Percentiles rank a stretch among this genome's conserved stretches.
Evolutionary conservation across 2,329 filamentous ascomycete species (phyloP).

Genomic region (Alternaria sp.): DNA sequence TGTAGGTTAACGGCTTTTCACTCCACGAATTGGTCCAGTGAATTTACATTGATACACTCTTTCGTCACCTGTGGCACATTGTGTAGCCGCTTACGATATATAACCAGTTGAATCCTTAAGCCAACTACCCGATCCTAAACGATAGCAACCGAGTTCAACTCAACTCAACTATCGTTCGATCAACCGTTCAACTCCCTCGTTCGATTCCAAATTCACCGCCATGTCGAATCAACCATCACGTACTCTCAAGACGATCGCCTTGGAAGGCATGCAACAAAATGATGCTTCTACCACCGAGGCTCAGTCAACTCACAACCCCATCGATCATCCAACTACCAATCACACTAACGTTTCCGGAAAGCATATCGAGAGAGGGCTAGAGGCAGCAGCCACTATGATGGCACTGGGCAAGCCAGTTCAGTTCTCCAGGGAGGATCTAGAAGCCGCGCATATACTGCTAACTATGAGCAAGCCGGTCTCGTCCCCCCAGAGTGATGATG

Average conservation of each 20-base stretch:
- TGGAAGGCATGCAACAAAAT: neutral
- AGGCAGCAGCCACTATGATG: neutral
- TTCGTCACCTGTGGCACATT: neutral
- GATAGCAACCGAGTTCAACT: neutral
- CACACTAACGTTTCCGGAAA: neutral
- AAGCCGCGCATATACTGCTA: neutral
- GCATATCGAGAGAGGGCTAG: neutral
- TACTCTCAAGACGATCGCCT: neutral
- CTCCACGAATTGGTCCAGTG: neutral
- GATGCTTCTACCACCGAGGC: neutral
- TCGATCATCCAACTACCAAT: neutral
- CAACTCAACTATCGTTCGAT: neutral
- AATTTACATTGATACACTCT: fast-evolving
- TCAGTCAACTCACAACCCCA: neutral
- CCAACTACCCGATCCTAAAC: neutral
- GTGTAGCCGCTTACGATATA: neutral
- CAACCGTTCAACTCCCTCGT: neutral
- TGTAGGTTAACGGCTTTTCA: neutral
- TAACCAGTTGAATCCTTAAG: too few species aligned
- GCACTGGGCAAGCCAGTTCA: neutral
- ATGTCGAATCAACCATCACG: neutral
- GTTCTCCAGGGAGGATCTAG: neutral
- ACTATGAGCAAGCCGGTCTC: neutral
- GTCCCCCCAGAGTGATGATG: neutral
- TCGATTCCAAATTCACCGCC: neutral